Evolutionary conservation across 495 filamentous ascomycete genomes (phyloP).

Genomic region (Cercophora scortea): DNA sequence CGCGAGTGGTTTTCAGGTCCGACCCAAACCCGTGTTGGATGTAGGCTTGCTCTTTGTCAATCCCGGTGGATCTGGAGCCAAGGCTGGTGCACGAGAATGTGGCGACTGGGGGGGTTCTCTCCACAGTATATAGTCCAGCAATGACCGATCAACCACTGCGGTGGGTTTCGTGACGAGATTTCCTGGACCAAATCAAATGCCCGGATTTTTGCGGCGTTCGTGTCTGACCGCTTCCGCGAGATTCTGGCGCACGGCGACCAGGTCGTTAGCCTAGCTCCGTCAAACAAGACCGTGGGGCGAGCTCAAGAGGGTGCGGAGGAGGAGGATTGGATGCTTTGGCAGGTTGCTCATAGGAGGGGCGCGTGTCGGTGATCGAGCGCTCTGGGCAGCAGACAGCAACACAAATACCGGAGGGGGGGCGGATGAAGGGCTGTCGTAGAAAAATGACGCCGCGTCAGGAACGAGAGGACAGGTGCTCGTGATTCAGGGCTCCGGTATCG

Average conservation of each 20-base stretch:
- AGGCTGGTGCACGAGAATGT: slow-evolving; percentile 3
- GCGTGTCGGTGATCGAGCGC: too few relatives aligned
- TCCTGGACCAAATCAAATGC: not conserved
- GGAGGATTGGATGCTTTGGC: too few relatives aligned
- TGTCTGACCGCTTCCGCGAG: too few relatives aligned
- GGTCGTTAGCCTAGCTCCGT: too few relatives aligned
- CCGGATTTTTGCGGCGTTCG: not conserved
- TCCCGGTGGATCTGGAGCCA: not conserved
- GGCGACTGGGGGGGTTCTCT: not conserved
- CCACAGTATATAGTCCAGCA: not conserved
- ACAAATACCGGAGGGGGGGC: not conserved
- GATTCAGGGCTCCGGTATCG: not conserved
- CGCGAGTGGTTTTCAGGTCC: not conserved
- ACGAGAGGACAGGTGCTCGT: not conserved
- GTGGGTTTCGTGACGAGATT: not conserved
- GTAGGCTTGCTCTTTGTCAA: not conserved
- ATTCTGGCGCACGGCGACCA: too few relatives aligned
- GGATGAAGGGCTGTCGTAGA: not conserved
- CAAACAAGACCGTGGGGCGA: too few relatives aligned
- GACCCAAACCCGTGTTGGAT: not conserved
- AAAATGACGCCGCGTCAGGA: not conserved
- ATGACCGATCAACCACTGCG: slow-evolving; percentile 1
- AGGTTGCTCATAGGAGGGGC: too few relatives aligned
- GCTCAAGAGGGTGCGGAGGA: too few relatives aligned
- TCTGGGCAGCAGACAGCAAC: too few relatives aligned